Base-by-base conservation (phyloP, 371 early-diverging fungal species). In the Actinomortierella ambigua region DNA sequence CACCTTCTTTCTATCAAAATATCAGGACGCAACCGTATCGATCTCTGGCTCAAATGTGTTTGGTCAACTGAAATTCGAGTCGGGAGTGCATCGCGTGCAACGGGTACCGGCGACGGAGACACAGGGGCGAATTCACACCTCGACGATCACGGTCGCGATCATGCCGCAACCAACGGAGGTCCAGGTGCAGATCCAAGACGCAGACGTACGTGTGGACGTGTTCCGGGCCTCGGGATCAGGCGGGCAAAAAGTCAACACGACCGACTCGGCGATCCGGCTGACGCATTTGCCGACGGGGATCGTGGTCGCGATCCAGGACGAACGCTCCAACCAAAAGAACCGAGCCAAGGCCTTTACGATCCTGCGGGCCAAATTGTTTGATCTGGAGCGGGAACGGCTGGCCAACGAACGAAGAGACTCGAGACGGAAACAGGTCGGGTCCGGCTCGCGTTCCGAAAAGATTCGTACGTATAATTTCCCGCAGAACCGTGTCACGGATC, bases 201-300 rank as follows among this genome's bases (percentile, higher is more conserved):
- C 78, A 0, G 94, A 94, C 64, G 75, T 94, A 2, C 81, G 88
- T 2, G 83, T 94, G 41, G 95, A 94, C 50, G 83, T 88, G 14
- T 93, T 86, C 66, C 77, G 94, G 1, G 88, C 94, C 15, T 87
- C 88, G 5, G 95, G 95, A 22, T 86, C 90, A 7, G 95, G 95
- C 34, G 95, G 95, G 3, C 94, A 94, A 78, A 95, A 96, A 68
- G 97, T 98, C 26, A 98, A 98, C 61, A 96, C 93, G 6, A 98
- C 98, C 0, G 97, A 97, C 59, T 91, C 92, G 66, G 98, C 98
- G 0, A 96, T 98, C 18, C 85, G 98, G 20, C 86, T 98, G 18
- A 95, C 94, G 3, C 98, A 98, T 81, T 63, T 96, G 23, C 95
- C 97, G 8, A 93, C 95, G 2, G 98, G 97, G 0, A 81, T 94